These are phyloP conservation scores for Endoconidiophora polonica DNA, from an alignment of 2,329 filamentous ascomycete species.

Conservation along the genomic window DNA sequence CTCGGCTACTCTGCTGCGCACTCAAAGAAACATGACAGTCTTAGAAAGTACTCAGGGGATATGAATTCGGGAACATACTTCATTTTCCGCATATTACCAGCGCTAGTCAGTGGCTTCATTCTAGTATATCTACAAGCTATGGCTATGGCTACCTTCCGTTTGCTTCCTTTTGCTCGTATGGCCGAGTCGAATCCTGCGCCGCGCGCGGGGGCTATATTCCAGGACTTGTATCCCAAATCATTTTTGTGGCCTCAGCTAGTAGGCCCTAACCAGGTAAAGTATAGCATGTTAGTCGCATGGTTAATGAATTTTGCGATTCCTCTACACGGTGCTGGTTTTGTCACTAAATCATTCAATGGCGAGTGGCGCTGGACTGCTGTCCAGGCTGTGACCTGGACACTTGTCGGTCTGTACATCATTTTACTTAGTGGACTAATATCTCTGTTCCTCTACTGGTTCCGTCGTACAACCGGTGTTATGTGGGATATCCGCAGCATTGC, in stretches of 20 bases:
- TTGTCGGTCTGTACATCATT: slow-evolving; percentile 57
- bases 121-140: slow-evolving; percentile 65
- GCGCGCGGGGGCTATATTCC: slow-evolving; percentile 49
- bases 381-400: slow-evolving; percentile 60
- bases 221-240: slow-evolving; percentile 50
- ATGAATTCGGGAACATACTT: slow-evolving; percentile 67
- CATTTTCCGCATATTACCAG: slow-evolving; percentile 70
- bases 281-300: slow-evolving; percentile 57
- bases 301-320: slow-evolving; percentile 65
- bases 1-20: slow-evolving; percentile 59
- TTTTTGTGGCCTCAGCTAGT: slow-evolving; percentile 44
- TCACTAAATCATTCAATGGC: slow-evolving; percentile 38
- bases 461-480: slow-evolving; percentile 53
- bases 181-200: slow-evolving; percentile 42
- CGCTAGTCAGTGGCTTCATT: slow-evolving; percentile 53
- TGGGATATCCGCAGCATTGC: slow-evolving; percentile 77
- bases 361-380: slow-evolving; percentile 68
- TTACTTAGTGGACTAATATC: slow-evolving; percentile 40
- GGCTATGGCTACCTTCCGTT: slow-evolving; percentile 55
- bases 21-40: slow-evolving; percentile 43
- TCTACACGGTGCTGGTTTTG: slow-evolving; percentile 62
- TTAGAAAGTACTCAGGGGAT: slow-evolving; percentile 47
- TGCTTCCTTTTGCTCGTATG: slow-evolving; percentile 65
- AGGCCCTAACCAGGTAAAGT: slow-evolving; percentile 49
- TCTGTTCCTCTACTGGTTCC: slow-evolving; percentile 47